A percentile compares a stretch with the other conserved stretches of the same genome.
Conservation (phyloP, 2,329 filamentous ascomycete genomes). For the Macroventuria anomochaeta region DNA sequence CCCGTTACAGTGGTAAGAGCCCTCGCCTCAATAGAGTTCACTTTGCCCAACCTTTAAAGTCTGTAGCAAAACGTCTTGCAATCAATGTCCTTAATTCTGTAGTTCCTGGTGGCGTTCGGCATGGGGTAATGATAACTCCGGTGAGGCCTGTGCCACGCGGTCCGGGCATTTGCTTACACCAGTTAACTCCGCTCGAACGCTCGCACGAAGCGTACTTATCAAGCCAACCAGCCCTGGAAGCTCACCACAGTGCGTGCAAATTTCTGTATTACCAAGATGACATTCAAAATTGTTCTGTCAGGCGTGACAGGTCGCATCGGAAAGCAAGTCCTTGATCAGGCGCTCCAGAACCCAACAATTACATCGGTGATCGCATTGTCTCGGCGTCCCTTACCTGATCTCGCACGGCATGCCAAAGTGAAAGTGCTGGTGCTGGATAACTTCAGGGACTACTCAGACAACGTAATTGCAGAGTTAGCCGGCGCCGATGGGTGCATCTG, state of each 20-base stretch:
- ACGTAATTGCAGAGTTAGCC: conserved; percentile 20
- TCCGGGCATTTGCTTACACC: conserved; percentile 17
- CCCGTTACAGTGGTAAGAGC: not conserved
- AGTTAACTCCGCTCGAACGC: conserved; percentile 25
- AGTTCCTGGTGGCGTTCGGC: not conserved
- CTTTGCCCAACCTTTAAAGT: not conserved
- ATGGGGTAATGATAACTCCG: conserved; percentile 10
- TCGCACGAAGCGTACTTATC: conserved; percentile 17
- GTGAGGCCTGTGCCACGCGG: not conserved
- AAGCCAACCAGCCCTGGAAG: conserved; percentile 9
- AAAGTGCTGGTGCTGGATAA: conserved; percentile 23
- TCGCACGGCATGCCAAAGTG: conserved; percentile 17
- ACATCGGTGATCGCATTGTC: conserved; percentile 22
- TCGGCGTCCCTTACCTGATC: conserved; percentile 20
- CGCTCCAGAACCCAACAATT: conserved; percentile 18
- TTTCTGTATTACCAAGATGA: conserved; percentile 19
- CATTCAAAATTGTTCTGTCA: conserved; percentile 18
- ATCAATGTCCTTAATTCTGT: not conserved
- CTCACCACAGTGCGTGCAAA: not conserved
- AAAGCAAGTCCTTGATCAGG: conserved; percentile 18
- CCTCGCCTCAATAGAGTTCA: not conserved
- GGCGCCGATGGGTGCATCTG: conserved; percentile 25
- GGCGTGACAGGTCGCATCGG: conserved; percentile 25
- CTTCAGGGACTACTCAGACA: conserved; percentile 22
- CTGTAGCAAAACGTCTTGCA: not conserved